A percentile compares a stretch with the other conserved stretches of the same genome.
Evolutionary conservation across 345 rosid species (phyloP).

Genomic region (Lumnitzera littorea): DNA sequence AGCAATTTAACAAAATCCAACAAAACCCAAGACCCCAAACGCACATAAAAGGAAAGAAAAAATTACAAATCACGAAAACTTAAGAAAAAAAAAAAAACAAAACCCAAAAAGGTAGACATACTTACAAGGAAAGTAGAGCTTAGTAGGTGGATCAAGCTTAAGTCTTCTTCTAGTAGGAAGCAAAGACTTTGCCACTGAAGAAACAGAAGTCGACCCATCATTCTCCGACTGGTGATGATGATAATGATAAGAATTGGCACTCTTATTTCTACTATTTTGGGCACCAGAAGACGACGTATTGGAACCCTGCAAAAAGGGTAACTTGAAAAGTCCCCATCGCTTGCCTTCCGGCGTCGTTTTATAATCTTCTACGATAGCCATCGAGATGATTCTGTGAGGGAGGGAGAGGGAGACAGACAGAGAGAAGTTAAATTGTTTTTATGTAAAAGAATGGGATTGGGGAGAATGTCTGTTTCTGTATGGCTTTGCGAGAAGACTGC

Average conservation of each 20-base stretch:
- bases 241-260: not conserved
- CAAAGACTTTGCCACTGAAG: constrained; percentile 75
- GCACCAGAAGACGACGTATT: constrained; percentile 24
- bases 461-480: not conserved
- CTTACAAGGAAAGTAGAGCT: constrained; percentile 91
- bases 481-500: not conserved
- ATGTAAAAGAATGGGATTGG: constrained; percentile 9
- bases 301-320: constrained; percentile 48
- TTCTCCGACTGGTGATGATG: constrained; percentile 29
- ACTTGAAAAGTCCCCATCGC: constrained; percentile 81
- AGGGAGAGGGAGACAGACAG: not conserved
- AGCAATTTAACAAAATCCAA: not conserved
- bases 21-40: too few species aligned
- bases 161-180: constrained; percentile 70
- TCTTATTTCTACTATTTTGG: not conserved
- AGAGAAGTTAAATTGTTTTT: too few species aligned
- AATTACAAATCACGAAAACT: not conserved
- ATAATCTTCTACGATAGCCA: constrained; percentile 74
- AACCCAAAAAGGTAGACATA: not conserved
- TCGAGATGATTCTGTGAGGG: constrained; percentile 14
- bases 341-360: constrained; percentile 39
- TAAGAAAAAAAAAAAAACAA: not conserved
- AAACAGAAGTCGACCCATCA: constrained; percentile 51
- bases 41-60: not conserved
- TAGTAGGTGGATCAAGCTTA: constrained; percentile 82